Evolutionary conservation across 2,329 filamentous ascomycete species (phyloP).

Genomic region (Trichophyton schoenleinii): DNA sequence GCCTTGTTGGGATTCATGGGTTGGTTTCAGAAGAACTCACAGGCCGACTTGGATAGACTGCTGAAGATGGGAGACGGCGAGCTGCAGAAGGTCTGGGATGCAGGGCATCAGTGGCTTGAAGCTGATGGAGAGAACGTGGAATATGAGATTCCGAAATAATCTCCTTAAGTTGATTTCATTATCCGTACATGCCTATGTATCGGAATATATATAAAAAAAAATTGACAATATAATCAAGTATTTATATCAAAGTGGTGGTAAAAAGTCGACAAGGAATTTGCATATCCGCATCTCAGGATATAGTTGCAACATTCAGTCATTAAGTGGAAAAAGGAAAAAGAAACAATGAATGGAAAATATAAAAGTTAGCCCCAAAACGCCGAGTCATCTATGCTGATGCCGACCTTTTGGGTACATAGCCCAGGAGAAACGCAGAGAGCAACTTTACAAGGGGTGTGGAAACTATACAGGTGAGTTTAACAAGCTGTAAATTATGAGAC

Average conservation of each 20-base stretch:
- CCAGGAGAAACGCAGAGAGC: background rate
- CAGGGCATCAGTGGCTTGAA: background rate
- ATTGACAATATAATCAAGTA: too few relatives aligned
- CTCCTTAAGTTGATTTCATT: background rate
- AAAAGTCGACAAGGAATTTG: background rate
- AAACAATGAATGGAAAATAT: background rate
- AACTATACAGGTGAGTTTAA: background rate
- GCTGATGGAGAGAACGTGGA: background rate
- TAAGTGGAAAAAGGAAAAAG: background rate
- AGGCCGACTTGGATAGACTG: slow-evolving; percentile 5
- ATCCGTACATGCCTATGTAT: background rate
- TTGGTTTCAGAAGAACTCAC: slow-evolving; percentile 9
- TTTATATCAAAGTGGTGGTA: background rate
- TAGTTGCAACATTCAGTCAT: background rate
- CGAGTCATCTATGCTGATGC: background rate
- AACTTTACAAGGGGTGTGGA: background rate
- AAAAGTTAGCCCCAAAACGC: background rate
- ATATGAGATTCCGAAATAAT: background rate
- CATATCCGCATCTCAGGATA: background rate
- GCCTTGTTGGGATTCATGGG: slow-evolving; percentile 8
- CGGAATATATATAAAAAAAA: background rate
- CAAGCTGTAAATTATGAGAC: background rate
- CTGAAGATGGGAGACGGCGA: slow-evolving; percentile 7
- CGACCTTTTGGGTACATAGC: background rate
- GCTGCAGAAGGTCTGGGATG: slow-evolving; percentile 6